Evolutionary conservation across 176 grass and related monocot species (phyloP).

Genomic region (Ensete ventricosum): DNA sequence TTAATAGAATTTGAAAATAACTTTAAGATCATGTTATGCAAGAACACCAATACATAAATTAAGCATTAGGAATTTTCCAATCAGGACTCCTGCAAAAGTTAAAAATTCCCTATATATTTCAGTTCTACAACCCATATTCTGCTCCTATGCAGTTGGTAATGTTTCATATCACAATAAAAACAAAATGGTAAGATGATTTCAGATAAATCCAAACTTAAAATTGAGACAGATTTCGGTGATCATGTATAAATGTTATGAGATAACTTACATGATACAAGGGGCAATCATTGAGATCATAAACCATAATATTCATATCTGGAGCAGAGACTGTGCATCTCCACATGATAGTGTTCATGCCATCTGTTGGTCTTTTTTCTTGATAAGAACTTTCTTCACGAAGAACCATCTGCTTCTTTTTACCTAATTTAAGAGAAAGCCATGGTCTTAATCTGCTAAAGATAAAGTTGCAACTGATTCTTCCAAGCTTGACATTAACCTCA

Average conservation of each 20-base stretch:
- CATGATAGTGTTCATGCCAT: conserved; percentile 36
- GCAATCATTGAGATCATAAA: conserved; percentile 56
- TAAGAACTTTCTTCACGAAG: conserved; percentile 47
- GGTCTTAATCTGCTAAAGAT: conserved; percentile 80
- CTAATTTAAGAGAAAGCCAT: conserved; percentile 40
- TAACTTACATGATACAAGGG: conserved; percentile 71
- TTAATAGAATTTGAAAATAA: no score
- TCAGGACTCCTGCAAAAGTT: no score
- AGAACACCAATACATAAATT: no score
- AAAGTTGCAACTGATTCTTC: conserved; percentile 56
- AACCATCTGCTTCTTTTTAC: conserved; percentile 69
- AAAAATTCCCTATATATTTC: no score
- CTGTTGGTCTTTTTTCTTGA: conserved; percentile 37
- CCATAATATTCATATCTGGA: conserved; percentile 61
- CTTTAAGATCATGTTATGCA: no score
- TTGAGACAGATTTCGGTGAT: neutral
- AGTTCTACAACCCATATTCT: neutral
- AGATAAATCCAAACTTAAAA: neutral
- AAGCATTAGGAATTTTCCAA: no score
- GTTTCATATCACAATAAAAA: neutral
- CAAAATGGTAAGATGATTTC: neutral
- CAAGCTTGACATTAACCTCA: conserved; percentile 73
- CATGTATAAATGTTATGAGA: neutral
- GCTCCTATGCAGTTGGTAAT: neutral
- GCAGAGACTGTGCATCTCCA: conserved; percentile 48